Evolutionary conservation across 768 basidiomycete species (phyloP).

Genomic region (Phlebiopsis flavidoalba): DNA sequence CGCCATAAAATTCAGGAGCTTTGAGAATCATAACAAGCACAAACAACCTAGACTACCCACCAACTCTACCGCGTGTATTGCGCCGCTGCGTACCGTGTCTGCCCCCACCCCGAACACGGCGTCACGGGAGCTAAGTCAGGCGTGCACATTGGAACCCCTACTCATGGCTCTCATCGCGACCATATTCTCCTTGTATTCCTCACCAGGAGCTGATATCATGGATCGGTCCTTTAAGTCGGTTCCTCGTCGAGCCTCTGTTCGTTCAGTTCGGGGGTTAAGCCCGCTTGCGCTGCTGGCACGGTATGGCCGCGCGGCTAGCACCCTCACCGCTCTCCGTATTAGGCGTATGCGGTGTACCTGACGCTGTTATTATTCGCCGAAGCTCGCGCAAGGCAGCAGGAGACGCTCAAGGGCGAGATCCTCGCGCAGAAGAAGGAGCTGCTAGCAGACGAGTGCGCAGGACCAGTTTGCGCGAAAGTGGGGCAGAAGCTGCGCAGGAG

Average conservation of each 20-base stretch:
- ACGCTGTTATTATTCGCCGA: constrained; percentile 54
- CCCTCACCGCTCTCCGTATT: not conserved
- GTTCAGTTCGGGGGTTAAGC: too few relatives aligned
- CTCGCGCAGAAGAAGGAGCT: constrained; percentile 81
- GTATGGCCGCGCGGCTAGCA: constrained; percentile 5
- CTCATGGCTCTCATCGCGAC: constrained; percentile 77
- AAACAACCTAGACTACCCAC: not conserved
- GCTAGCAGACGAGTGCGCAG: constrained; percentile 84
- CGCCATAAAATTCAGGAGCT: not conserved
- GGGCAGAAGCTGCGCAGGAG: constrained; percentile 88
- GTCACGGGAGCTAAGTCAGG: too few relatives aligned
- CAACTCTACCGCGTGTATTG: not conserved
- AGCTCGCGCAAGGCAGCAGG: constrained; percentile 56
- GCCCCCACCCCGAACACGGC: not conserved
- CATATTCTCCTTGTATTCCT: constrained; percentile 79
- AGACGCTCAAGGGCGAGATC: constrained; percentile 73
- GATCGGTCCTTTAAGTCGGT: constrained; percentile 87
- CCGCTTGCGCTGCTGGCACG: not conserved
- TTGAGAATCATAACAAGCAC: constrained; percentile 1
- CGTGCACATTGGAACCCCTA: not conserved
- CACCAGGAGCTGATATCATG: constrained; percentile 81
- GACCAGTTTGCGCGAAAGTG: constrained; percentile 99
- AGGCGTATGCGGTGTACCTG: constrained; percentile 75
- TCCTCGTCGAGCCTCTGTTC: constrained; percentile 74
- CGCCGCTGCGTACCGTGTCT: not conserved